Evolutionary conservation across 768 basidiomycete species (phyloP), one percentile per base, ranked within the genome.

Genomic region (Gelatoporia subvermispora): DNA sequence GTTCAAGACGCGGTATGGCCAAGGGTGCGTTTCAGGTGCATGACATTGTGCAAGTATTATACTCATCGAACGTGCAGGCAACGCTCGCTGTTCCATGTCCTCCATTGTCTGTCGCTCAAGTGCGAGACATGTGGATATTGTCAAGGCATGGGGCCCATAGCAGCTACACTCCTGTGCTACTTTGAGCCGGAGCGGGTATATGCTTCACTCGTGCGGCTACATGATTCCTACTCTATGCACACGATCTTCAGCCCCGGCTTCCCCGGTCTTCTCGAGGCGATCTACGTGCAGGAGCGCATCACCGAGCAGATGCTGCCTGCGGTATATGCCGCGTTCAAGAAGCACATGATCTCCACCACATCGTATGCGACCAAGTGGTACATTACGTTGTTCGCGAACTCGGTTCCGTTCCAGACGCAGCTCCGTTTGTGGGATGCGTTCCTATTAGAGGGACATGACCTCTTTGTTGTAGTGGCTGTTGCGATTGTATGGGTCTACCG

Each of bases 301-400:
- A 89, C 83, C 65, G 81, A 94, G 65, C 73, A 75, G 51, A 79
- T 88, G 73, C 86, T 98, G 84, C 96, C 96, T 0, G 84, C 79
- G 22, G 91, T 98, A 22, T 94, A 88, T 59, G 74, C 72, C 17
- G 84, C 89, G 17, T 93, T 97, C 69, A 80, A 83, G 70, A 85
- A 80, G 58, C 85, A 97, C 58, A 86, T 81, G 78, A 87, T 99
- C 50, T 88, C 88, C 8, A 93, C 92, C 11, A 94, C 93, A 23
- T 82, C 91, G 17, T 99, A 95, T 69, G 93, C 93, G 22, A 97
- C 95, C 2, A 98, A 98, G 67, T 98, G 96, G 96, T 99, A 97
- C 64, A 98, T 99, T 66, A 98, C 96, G 2, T 73, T 98, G 13
- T 99, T 97, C 61, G 83, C 93, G 43, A 96, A 95, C 62, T 89